These are phyloP conservation scores for Zizania palustris DNA, from an alignment of 202 grass and related monocot species.

Conservation along the genomic window DNA sequence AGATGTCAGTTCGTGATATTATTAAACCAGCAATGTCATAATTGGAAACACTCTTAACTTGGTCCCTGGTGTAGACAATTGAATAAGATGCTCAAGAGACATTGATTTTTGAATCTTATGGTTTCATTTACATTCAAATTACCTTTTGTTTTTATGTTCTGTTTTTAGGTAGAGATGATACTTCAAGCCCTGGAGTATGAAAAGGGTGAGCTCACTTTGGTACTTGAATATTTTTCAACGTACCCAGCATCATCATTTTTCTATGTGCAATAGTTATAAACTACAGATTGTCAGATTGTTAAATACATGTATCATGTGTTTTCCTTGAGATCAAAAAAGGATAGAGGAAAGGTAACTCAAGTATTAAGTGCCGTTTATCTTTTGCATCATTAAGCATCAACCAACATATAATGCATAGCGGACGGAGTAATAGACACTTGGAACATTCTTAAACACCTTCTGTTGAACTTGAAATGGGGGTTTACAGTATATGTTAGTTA, in stretches of 20 bases:
- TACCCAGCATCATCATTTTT: constrained; percentile 5
- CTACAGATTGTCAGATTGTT: neutral
- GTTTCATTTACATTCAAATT: constrained; percentile 11
- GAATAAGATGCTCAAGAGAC: neutral
- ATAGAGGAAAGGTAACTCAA: constrained; percentile 10
- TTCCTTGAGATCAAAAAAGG: neutral
- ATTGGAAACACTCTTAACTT: constrained; percentile 15
- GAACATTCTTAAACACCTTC: neutral
- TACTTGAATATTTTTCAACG: neutral
- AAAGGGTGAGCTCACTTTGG: constrained; percentile 58
- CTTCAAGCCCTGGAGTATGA: constrained; percentile 98
- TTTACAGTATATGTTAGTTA: constrained; percentile 26
- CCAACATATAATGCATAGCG: neutral
- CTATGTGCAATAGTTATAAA: constrained; percentile 30
- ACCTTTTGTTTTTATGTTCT: constrained; percentile 18
- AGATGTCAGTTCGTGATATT: neutral
- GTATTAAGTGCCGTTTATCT: neutral
- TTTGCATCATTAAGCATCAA: neutral
- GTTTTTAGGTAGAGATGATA: constrained; percentile 95
- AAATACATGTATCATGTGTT: constrained; percentile 11
- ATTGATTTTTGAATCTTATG: neutral
- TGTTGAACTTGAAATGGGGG: neutral
- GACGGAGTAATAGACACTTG: constrained; percentile 8
- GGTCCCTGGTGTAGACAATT: neutral
- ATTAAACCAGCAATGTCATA: neutral